phyloP scores from a whole-genome alignment of 192 early-diverging fungal genomes.

The Coemansia sp. region DNA sequence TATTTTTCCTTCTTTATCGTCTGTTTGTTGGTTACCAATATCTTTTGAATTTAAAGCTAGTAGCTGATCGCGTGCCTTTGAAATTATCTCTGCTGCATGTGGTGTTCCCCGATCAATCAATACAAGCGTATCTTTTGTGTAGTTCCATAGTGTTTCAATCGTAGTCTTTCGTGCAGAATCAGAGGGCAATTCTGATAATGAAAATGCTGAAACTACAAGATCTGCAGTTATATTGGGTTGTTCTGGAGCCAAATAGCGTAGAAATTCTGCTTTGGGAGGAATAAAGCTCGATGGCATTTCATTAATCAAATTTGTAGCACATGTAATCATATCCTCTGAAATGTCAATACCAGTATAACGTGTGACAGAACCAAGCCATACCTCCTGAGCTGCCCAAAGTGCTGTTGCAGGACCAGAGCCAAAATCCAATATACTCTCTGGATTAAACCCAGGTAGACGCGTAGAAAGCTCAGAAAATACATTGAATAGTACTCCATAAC shows the following conservation, averaged over 20 bases:
- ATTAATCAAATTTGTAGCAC: slow-evolving; percentile 59
- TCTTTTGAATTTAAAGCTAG: slow-evolving; percentile 42
- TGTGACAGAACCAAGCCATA: slow-evolving; percentile 54
- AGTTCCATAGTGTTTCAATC: slow-evolving; percentile 73
- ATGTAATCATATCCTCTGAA: slow-evolving; percentile 72
- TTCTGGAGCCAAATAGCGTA: slow-evolving; percentile 63
- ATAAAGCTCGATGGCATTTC: slow-evolving; percentile 3
- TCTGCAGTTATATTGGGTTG: slow-evolving; percentile 43
- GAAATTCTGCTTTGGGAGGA: slow-evolving; percentile 30
- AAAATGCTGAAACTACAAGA: slow-evolving; percentile 73
- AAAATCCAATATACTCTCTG: slow-evolving; percentile 70
- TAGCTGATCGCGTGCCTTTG: slow-evolving; percentile 66
- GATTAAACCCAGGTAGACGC: slow-evolving; percentile 64
- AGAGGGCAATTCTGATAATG: slow-evolving; percentile 70
- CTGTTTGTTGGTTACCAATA: background rate
- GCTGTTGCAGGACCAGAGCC: slow-evolving; percentile 81
- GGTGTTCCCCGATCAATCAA: slow-evolving; percentile 83
- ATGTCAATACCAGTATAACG: slow-evolving; percentile 68
- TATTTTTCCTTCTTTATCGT: background rate
- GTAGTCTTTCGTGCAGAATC: slow-evolving; percentile 63
- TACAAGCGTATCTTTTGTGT: slow-evolving; percentile 75
- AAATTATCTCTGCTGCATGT: slow-evolving; percentile 64
- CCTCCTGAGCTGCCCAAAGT: slow-evolving; percentile 70
- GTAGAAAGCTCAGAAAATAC: slow-evolving; percentile 63
- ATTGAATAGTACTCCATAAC: slow-evolving; percentile 68